Evolutionary conservation across 75 land plant species (phyloP).

Genomic region (Pinus taeda): DNA sequence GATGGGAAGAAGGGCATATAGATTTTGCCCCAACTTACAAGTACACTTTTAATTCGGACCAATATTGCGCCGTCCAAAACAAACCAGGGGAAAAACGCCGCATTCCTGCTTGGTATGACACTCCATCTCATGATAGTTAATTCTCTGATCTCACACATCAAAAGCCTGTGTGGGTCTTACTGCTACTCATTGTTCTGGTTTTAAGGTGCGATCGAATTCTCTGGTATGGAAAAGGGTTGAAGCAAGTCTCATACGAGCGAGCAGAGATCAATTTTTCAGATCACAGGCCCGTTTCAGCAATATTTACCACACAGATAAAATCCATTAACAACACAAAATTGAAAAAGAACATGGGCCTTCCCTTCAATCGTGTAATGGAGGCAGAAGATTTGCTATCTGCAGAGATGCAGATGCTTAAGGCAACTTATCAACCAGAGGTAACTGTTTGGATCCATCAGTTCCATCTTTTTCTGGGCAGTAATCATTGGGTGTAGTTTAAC

Average conservation of each 20-base stretch:
- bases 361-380: background rate
- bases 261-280: constrained; percentile 63
- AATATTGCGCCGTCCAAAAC: constrained; percentile 39
- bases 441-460: no score
- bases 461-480: no score
- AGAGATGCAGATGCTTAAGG: no score
- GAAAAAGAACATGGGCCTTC: constrained; percentile 9
- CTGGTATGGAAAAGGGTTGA: constrained; percentile 71
- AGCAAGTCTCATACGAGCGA: constrained; percentile 48
- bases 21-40: constrained; percentile 93
- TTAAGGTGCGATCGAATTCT: constrained; percentile 87
- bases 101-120: constrained; percentile 75
- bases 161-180: no score
- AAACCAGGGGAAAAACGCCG: constrained; percentile 64
- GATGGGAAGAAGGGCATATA: constrained; percentile 88
- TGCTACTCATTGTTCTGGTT: no score
- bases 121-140: no score
- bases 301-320: constrained; percentile 36
- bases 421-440: no score
- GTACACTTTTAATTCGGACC: constrained; percentile 56
- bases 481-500: no score
- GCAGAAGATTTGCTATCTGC: no score
- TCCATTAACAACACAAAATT: constrained; percentile 18
- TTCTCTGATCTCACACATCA: no score
- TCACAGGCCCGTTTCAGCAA: constrained; percentile 73